Conservation (phyloP, 441 rosid genomes). For the Geranium incanum region DNA sequence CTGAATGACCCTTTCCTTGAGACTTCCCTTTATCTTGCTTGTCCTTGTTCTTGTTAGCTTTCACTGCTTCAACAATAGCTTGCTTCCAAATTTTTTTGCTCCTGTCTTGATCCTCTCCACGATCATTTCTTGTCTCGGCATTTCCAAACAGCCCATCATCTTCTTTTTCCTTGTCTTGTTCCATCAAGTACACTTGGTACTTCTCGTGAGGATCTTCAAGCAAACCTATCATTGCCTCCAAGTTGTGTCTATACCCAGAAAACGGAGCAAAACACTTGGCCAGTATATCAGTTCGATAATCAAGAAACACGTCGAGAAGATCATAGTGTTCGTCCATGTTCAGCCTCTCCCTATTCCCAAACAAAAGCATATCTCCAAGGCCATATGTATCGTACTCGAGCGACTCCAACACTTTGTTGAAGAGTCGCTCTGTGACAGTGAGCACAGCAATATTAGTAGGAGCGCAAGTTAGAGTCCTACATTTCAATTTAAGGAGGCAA, state of each 20-base stretch:
- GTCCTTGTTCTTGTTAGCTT: not conserved
- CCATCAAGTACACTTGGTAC: conserved; percentile 12
- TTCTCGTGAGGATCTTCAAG: conserved; percentile 24
- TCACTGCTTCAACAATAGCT: not conserved
- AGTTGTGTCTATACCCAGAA: conserved; percentile 31
- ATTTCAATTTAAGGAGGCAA: conserved; percentile 29
- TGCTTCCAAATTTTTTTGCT: not conserved
- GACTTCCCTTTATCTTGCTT: not conserved
- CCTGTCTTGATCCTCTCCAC: not conserved
- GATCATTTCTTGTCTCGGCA: not conserved
- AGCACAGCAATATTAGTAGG: conserved; percentile 49
- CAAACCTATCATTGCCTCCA: conserved; percentile 26
- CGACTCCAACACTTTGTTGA: conserved; percentile 25
- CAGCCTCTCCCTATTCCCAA: conserved; percentile 39
- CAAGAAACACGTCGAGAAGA: conserved; percentile 34
- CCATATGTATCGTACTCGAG: conserved; percentile 17
- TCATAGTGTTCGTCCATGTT: conserved; percentile 25
- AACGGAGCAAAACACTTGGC: conserved; percentile 26
- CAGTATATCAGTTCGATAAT: conserved; percentile 34
- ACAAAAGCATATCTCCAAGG: conserved; percentile 40
- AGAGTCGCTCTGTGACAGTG: conserved; percentile 42
- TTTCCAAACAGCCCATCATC: not conserved
- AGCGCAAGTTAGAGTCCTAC: conserved; percentile 45
- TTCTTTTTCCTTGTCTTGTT: not conserved
- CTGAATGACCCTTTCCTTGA: not conserved